A percentile compares a stretch with the other conserved stretches of the same genome.
phyloP scores from a whole-genome alignment of 73 alveolate genomes.

The Paramecium bursaria region DNA sequence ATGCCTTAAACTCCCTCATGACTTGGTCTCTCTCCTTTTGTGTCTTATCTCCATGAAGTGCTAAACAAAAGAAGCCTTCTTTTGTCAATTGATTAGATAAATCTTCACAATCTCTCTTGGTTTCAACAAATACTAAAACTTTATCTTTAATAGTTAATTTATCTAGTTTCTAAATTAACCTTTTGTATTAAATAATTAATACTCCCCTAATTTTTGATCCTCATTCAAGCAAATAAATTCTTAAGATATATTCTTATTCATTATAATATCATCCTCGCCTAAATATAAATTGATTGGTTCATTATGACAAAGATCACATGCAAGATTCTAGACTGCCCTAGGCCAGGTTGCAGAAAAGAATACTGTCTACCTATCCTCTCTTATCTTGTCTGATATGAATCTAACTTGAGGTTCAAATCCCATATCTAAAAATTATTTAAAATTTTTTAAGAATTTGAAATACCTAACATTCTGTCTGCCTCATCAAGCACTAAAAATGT shows the following conservation, averaged over 20 bases:
- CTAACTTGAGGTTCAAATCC: slow-evolving; percentile 86
- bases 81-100: slow-evolving; percentile 74
- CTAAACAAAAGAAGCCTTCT: slow-evolving; percentile 78
- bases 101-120: slow-evolving; percentile 91
- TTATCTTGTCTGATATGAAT: slow-evolving; percentile 72
- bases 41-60: slow-evolving; percentile 94
- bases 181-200: slow-evolving; percentile 10
- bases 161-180: slow-evolving; percentile 78
- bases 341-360: slow-evolving; percentile 95
- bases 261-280: slow-evolving; percentile 64
- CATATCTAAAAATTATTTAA: slow-evolving; percentile 76
- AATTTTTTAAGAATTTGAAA: too few species aligned
- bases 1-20: slow-evolving; percentile 80
- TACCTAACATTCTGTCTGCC: slow-evolving; percentile 97
- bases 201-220: slow-evolving; percentile 42
- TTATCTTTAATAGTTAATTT: slow-evolving; percentile 72
- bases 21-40: slow-evolving; percentile 83
- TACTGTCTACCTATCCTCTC: slow-evolving; percentile 85
- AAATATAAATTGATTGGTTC: slow-evolving; percentile 75
- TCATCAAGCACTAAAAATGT: slow-evolving; percentile 95
- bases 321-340: slow-evolving; percentile 78
- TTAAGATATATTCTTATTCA: slow-evolving; percentile 72
- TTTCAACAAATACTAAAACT: slow-evolving; percentile 86
- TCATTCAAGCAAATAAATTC: slow-evolving; percentile 79
- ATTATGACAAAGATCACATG: slow-evolving; percentile 75